Base-by-base conservation (phyloP, 768 basidiomycete species). In the Postia placenta region DNA sequence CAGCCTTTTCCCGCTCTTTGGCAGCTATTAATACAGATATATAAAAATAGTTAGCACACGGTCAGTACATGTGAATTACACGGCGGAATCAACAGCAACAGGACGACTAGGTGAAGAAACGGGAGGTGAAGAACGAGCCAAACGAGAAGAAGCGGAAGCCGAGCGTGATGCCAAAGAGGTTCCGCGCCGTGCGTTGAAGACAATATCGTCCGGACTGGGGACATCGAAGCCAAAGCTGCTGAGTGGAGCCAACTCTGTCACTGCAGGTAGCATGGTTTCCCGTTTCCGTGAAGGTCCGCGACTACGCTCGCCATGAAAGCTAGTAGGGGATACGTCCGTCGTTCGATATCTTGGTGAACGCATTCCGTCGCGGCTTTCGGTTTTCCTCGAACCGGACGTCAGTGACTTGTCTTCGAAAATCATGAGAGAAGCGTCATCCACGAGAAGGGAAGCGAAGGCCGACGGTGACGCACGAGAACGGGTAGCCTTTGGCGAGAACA, bases 181-280 rank as follows among this genome's bases (percentile, higher is more conserved):
- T 40, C 87, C 87, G 46, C 78, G 81, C 42, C 92, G 80, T 47
- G 92, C 89, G 56, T 80, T 80, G 58, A 87, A 71, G 7, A 97
- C 82, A 54, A 89, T 68, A 59, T 97, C 95, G 57, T 98, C 95
- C 19, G 95, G 95, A 65, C 93, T 96, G 28, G 89, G 90, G 20
- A 74, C 76, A 53, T 92, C 81, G 60, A 93, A 92, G 9, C 80
- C 69, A 62, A 89, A 90, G 2, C 69, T 66, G 17, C 59, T 52
- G 35, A 63, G 61, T 15, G 69, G 58, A 12, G 67, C 59, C 6
- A 60, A 59, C 35, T 45, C 45, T 2, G 69, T 52, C 45, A 66
- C 66, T 15, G 74, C 69, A n/a, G 73, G 67, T 17, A 65, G 45
- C 1, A 47, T 12, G 28, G 20, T 33, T 17, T 45, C 45, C n/a